Conservation (phyloP, 2,329 filamentous ascomycete species). For the Calonectria hongkongensis region DNA sequence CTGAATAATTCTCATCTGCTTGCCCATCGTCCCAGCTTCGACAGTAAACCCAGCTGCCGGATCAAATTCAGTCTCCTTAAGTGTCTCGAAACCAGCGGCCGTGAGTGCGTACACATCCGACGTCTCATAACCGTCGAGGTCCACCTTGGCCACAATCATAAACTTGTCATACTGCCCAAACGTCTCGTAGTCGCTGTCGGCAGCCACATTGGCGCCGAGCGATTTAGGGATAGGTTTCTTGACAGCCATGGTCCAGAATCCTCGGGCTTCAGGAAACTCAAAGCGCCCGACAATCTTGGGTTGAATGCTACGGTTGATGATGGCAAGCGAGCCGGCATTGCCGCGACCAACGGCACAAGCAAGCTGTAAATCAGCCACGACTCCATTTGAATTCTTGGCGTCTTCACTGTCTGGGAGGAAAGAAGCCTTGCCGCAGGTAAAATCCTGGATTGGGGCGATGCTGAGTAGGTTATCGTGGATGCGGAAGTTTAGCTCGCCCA, state of each 20-base stretch:
- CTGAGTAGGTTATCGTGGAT: conserved; percentile 86
- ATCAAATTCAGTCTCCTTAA: conserved; percentile 92
- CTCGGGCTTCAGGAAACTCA: conserved; percentile 82
- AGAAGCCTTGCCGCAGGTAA: conserved; percentile 79
- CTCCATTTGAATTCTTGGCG: conserved; percentile 64
- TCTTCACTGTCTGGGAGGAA: conserved; percentile 67
- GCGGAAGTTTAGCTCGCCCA: conserved; percentile 82
- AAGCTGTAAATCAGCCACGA: conserved; percentile 75
- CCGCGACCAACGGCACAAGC: conserved; percentile 78
- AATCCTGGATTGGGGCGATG: conserved; percentile 85
- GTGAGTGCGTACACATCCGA: conserved; percentile 87
- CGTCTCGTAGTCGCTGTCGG: conserved; percentile 73
- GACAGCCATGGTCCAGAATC: conserved; percentile 87
- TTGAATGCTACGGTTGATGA: conserved; percentile 86
- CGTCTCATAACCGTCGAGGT: conserved; percentile 81
- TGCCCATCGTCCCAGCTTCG: conserved; percentile 89
- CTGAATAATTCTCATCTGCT: conserved; percentile 88
- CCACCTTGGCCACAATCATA: conserved; percentile 86
- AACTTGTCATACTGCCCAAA: conserved; percentile 83
- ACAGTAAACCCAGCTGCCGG: conserved; percentile 90
- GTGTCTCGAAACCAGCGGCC: conserved; percentile 82
- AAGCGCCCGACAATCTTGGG: conserved; percentile 82
- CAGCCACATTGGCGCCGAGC: conserved; percentile 69
- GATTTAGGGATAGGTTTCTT: conserved; percentile 80
- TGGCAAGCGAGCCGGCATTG: conserved; percentile 81